A percentile compares a stretch with the other conserved stretches of the same genome.
Evolutionary conservation across 805 yeast species (phyloP).

Genomic region (Cyberlindnera mycetangii): DNA sequence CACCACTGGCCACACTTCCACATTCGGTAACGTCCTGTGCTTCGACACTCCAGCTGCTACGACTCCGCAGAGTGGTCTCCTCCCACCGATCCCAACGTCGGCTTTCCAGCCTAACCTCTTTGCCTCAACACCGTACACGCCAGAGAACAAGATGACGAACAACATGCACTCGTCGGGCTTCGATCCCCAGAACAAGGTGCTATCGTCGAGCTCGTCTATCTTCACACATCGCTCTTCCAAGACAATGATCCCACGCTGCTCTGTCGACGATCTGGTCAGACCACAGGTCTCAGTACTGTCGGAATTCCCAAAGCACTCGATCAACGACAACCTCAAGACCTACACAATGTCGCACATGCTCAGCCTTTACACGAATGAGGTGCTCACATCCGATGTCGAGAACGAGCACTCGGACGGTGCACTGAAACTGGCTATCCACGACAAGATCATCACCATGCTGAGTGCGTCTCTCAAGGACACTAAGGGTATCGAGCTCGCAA

Average conservation of each 20-base stretch:
- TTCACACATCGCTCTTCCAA: slow-evolving; percentile 2
- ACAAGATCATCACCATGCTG: slow-evolving; percentile 9
- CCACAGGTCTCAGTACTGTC: slow-evolving; percentile 23
- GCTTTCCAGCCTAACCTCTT: slow-evolving; percentile 16
- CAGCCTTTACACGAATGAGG: slow-evolving; percentile 23
- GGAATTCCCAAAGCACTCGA: slow-evolving; percentile 23
- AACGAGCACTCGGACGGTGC: slow-evolving; percentile 5
- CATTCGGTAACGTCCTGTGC: neutral
- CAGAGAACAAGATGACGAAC: slow-evolving; percentile 22
- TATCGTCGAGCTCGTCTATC: neutral
- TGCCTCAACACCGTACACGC: slow-evolving; percentile 22
- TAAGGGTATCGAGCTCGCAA: slow-evolving; percentile 15
- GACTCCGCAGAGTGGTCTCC: neutral
- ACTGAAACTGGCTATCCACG: slow-evolving; percentile 17
- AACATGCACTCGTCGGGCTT: slow-evolving; percentile 21
- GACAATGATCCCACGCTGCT: slow-evolving; percentile 6
- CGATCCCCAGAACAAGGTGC: neutral
- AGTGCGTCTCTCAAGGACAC: slow-evolving; percentile 3
- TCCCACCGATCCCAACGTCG: slow-evolving; percentile 16
- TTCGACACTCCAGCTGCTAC: slow-evolving; percentile 1
- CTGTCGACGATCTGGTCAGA: slow-evolving; percentile 16
- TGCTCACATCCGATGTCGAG: slow-evolving; percentile 2
- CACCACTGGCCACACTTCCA: neutral
- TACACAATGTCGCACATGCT: slow-evolving; percentile 16
- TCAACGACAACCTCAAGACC: slow-evolving; percentile 14